Percentiles rank a stretch among this genome's conserved stretches.
Evolutionary conservation across 2,329 filamentous ascomycete species (phyloP).

Genomic region (Alternaria sp.): DNA sequence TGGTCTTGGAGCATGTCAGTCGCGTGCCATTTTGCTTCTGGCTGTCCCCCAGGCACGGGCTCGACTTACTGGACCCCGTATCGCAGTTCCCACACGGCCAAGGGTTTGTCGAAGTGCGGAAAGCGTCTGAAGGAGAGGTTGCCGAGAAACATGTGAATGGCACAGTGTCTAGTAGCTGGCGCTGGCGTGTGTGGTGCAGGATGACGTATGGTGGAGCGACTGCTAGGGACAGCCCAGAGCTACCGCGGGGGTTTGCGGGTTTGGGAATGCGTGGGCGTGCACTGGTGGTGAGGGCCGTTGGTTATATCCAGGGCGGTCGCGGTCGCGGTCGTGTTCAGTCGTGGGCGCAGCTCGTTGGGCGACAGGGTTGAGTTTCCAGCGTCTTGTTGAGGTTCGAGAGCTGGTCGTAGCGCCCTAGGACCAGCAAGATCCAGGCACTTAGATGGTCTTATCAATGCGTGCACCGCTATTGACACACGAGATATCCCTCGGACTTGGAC

Average conservation of each 20-base stretch:
- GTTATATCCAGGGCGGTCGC: constrained; percentile 6
- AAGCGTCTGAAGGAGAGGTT: constrained; percentile 29
- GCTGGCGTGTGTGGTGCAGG: constrained; percentile 23
- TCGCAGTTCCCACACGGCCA: constrained; percentile 31
- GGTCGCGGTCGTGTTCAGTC: constrained; percentile 3
- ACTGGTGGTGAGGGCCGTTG: neutral
- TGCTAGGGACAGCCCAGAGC: constrained; percentile 11
- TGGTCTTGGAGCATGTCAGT: constrained; percentile 22
- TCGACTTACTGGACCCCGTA: constrained; percentile 24
- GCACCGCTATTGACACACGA: neutral
- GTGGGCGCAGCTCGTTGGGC: constrained; percentile 12
- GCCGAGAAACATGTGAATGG: constrained; percentile 37
- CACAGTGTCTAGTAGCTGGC: constrained; percentile 20
- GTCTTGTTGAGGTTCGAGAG: constrained; percentile 28
- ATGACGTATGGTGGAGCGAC: constrained; percentile 33
- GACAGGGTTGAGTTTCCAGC: constrained; percentile 22
- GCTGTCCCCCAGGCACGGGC: neutral
- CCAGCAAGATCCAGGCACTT: constrained; percentile 12
- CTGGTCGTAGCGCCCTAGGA: no score
- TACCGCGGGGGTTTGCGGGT: constrained; percentile 8
- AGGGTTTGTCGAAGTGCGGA: constrained; percentile 35
- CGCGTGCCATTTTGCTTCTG: constrained; percentile 9
- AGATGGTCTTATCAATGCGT: constrained; percentile 24
- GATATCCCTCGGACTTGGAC: neutral
- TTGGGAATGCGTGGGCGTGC: neutral